A percentile compares a stretch with the other conserved stretches of the same genome.
Conservation (phyloP, 2,329 filamentous ascomycete genomes). For the Colletotrichum sp. region DNA sequence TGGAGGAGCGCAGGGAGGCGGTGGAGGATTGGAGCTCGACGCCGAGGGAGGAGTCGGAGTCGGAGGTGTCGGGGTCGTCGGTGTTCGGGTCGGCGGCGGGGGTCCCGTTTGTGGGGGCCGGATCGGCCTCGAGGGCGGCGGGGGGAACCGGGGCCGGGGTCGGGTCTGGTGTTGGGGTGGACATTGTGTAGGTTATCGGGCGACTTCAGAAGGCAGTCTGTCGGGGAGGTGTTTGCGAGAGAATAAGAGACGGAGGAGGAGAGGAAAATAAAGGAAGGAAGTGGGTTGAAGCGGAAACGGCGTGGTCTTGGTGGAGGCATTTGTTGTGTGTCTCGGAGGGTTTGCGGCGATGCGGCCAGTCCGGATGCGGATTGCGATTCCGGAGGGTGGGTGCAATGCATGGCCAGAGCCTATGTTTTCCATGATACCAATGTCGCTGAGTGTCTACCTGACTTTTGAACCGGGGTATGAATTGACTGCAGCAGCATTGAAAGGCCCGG, state of each 20-base stretch:
- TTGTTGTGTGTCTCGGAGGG: background rate
- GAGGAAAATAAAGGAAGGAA: background rate
- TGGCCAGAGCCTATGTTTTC: background rate
- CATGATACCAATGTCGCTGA: background rate
- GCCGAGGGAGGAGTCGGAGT: constrained; percentile 11
- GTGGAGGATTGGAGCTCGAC: constrained; percentile 26
- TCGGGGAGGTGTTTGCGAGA: background rate
- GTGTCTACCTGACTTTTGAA: background rate
- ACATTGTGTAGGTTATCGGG: background rate
- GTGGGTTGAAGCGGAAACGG: background rate
- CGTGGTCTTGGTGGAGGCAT: background rate
- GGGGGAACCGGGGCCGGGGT: background rate
- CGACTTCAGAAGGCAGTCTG: rapidly evolving
- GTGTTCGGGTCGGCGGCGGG: background rate
- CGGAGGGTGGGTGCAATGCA: background rate
- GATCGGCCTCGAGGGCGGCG: background rate
- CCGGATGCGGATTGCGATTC: background rate
- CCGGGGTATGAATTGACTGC: background rate
- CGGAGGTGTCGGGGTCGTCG: background rate
- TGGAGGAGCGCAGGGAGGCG: constrained; percentile 38
- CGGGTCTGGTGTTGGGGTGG: background rate
- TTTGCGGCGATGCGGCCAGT: background rate
- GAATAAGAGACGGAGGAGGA: no score
- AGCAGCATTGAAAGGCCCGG: background rate
- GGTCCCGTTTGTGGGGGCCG: background rate